These are phyloP conservation scores for Cenchrus fungigraminus DNA, from an alignment of 176 grass and related monocot species.

Conservation along the genomic window DNA sequence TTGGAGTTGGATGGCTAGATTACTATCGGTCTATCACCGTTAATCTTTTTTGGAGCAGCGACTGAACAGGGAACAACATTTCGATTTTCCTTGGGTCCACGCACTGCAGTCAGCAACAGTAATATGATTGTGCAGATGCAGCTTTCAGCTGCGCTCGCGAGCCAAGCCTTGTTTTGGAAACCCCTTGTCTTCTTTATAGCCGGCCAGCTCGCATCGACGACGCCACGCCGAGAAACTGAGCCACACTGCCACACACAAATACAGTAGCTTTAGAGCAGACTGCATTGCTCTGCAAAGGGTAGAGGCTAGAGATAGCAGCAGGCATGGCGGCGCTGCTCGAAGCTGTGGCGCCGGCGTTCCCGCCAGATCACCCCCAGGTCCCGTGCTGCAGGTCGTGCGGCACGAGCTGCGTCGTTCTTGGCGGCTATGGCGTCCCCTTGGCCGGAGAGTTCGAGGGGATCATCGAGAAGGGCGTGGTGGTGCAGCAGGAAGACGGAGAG, in stretches of 20 bases:
- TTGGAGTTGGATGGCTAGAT: no score
- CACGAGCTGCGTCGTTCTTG: neutral
- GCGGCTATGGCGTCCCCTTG: slow-evolving; percentile 6
- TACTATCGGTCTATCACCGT: neutral
- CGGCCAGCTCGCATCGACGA: neutral
- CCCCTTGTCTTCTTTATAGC: neutral
- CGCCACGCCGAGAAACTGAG: neutral
- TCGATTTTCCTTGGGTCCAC: neutral
- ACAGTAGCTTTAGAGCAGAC: no score
- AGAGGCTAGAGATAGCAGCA: neutral
- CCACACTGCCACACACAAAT: no score
- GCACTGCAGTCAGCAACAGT: slow-evolving; percentile 8
- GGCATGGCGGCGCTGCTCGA: slow-evolving; percentile 39
- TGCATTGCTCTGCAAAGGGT: neutral
- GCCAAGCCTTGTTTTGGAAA: slow-evolving; percentile 8
- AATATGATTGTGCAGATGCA: slow-evolving; percentile 17
- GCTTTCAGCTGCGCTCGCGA: neutral
- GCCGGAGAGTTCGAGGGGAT: slow-evolving; percentile 29
- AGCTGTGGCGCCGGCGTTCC: slow-evolving; percentile 34
- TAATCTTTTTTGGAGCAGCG: neutral
- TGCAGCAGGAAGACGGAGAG: slow-evolving; percentile 23
- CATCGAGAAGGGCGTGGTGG: slow-evolving; percentile 1
- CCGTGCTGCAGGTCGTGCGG: slow-evolving; percentile 1
- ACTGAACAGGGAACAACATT: neutral
- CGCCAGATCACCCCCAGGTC: slow-evolving; percentile 5